Evolutionary conservation across 768 basidiomycete genomes (phyloP), one percentile per base, ranked within the genome.

Genomic region (Podaxis carcinomalis): DNA sequence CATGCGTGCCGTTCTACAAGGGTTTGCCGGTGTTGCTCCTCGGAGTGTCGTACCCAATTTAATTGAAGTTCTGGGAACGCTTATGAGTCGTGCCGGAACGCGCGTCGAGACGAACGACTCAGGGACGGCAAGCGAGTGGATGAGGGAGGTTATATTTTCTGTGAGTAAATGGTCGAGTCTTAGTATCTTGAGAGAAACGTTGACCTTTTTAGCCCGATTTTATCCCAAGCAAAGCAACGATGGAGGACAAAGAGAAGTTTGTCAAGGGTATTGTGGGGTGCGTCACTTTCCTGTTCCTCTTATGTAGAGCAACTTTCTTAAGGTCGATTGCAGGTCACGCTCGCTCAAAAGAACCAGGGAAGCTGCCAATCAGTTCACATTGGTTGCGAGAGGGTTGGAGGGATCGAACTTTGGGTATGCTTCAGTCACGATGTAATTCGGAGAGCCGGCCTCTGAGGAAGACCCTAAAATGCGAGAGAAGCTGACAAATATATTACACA

Each of bases 321-420:
- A 19, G 4, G 19, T 49, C 59, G 40, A 59, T 28, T 51, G 1
- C 49, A 90, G 90, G 27, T 86, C 91, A 37, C 81, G 90, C 44
- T 89, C 89, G 16, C 75, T 85, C 2, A 89, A 87, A 69, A 81
- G 80, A 65, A 92, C 87, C 37, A 78, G 89, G 63, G 93, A 94
- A 40, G 93, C 93, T 0, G 87, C 92, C 10, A 87, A 93, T 65
- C 91, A 95, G 63, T 95, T 96, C 71, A 88, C 89, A 1, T 78
- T 96, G 0, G 82, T 96, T 19, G 89, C 92, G 10, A 75, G 93
- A 68, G 93, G 93, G 2, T 72, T 95, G 59, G 92, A 92, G 65
- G 91, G 89, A 6, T 89, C 92, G 7, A 87, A 84, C 62, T 95
- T 95, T 72, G 93, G 93, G 6, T 93, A 90, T 71, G 85, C 92